Evolutionary conservation across 371 early-diverging fungal genomes (phyloP), one percentile per base, ranked within the genome.

Genomic region (Mortierella sp.): DNA sequence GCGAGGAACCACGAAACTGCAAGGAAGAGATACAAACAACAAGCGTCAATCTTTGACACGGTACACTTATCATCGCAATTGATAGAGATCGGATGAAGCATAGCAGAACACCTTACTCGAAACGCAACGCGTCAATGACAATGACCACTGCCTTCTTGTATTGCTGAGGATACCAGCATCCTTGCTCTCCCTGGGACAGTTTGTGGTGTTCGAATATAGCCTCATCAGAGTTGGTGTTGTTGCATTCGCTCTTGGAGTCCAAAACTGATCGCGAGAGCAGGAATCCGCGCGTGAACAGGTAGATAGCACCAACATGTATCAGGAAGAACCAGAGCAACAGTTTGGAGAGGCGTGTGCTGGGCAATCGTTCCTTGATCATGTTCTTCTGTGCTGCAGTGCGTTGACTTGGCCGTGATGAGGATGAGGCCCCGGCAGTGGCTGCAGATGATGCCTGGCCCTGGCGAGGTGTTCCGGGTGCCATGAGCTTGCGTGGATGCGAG

Each of bases 41-140:
- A 1, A 27, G 13, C 10, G 13, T 38, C 31, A 14, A n/a, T 47
- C n/a, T n/a, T n/a, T n/a, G n/a, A n/a, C n/a, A n/a, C n/a, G n/a
- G n/a, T n/a, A n/a, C n/a, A n/a, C n/a, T n/a, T n/a, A n/a, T n/a
- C n/a, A n/a, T n/a, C n/a, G n/a, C n/a, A n/a, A n/a, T n/a, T n/a
- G 34, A 34, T 34, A 34, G 7, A 26, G 24, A 52, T 43, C 19
- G 45, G 16, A 43, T n/a, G n/a, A 42, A 41, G 41, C 5, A 5
- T 4, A 16, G 34, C 9, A 38, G 19, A 3, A 71, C 76, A 81
- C 87, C 93, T 79, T 65, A 76, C 76, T 98, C 98, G 78, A 91
- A 94, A 3, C 98, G 90, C 50, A 97, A 76, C 2, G 98, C 98
- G 78, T 98, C 98, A 55, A 98, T 86, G 21, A 97, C 67, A 2